Percentiles rank a stretch among this genome's conserved stretches.
Evolutionary conservation across 139 green algal genomes (phyloP).

Genomic region (Chlamydomonas sphaeroides): DNA sequence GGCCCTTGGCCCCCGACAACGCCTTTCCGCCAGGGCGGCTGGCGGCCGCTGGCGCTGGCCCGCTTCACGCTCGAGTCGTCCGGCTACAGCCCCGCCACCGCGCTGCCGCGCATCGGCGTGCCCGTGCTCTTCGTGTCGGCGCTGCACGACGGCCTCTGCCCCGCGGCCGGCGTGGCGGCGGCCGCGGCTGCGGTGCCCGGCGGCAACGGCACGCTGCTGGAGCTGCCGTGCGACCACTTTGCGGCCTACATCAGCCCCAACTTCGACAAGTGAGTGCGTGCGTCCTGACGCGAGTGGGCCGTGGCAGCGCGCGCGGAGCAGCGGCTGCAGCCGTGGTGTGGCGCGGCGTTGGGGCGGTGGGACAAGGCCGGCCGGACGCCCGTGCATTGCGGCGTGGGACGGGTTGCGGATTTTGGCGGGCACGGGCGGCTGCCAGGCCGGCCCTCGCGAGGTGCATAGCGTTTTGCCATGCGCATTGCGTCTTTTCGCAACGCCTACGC

Average conservation of each 20-base stretch:
- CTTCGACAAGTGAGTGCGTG: too few relatives aligned
- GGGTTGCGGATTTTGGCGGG: too few relatives aligned
- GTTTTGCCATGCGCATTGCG: too few relatives aligned
- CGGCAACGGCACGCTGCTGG: not conserved
- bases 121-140: constrained; percentile 55
- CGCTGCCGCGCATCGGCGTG: not conserved
- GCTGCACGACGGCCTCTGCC: constrained; percentile 50
- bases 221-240: constrained; percentile 48
- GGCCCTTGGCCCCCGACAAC: not conserved
- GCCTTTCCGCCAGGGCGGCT: constrained; percentile 45
- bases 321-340: too few relatives aligned
- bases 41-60: constrained; percentile 47
- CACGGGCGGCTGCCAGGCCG: too few relatives aligned
- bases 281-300: too few relatives aligned
- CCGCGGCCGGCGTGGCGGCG: constrained; percentile 2
- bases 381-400: too few relatives aligned
- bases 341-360: too few relatives aligned
- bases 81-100: constrained; percentile 52
- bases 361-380: too few relatives aligned
- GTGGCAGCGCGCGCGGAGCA: too few relatives aligned
- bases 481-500: too few relatives aligned
- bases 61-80: constrained; percentile 47
- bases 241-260: constrained; percentile 52
- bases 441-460: too few relatives aligned
- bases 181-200: constrained; percentile 25